Base-by-base conservation (phyloP, 495 filamentous ascomycete genomes). In the Neurospora sp. region DNA sequence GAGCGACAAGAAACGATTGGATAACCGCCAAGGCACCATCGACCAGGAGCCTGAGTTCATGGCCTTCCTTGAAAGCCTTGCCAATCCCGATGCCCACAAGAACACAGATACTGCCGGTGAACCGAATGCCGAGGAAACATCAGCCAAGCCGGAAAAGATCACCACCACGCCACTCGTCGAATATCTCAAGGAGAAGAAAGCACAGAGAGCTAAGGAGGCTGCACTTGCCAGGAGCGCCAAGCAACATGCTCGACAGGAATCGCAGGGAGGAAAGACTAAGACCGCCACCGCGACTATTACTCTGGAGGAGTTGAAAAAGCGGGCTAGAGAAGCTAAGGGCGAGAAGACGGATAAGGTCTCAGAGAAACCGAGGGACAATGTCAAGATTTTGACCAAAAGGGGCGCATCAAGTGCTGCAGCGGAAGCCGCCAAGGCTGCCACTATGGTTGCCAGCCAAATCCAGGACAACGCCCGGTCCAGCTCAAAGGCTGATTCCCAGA, bases 11-110 rank as follows among this genome's bases (percentile, higher is more conserved):
- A 90, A 87, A 77, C 90, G 93, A 31, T 88, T 88, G 69, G 96
- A 99, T 85, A 88, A 88, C 73, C 90, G 95, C 4, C 93, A 97
- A 79, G 96, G 96, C 59, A 96, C 93, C 6, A 98, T 99, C 73
- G 96, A 99, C 76, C 93, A 95, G 77, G 96, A 99, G 79, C 89
- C 91, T 0, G 96, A 98, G 72, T 98, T 98, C 75, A 96, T 97
- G 82, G 88, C 88, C 28, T 99, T 98, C 78, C 88, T 99, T 8
- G 92, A 96, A 80, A 90, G 88, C 69, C 87, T 97, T 10, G 96
- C 94, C 4, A 91, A 92, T 70, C 94, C 94, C 0, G 88, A 92
- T 38, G 82, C 79, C 5, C 62, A 82, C 19, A 87, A 85, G 42
- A 82, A 84, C 13, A 66, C 54, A 19, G 79, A 78, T 36, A 36